Evolutionary conservation across 306 rosid species (phyloP).

Genomic region (Ochetophila trinervis): DNA sequence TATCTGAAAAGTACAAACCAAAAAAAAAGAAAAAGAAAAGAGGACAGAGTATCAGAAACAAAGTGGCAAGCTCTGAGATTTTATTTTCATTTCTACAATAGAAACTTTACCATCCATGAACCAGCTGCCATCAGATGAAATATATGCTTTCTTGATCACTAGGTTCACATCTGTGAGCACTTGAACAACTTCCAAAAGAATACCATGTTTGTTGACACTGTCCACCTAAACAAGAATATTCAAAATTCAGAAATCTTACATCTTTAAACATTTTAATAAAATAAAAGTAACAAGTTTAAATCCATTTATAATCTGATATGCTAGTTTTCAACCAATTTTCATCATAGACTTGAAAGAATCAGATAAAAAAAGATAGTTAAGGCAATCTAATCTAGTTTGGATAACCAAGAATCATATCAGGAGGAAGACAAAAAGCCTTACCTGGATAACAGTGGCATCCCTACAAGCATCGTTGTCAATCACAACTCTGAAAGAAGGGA

Average conservation of each 20-base stretch:
- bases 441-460: constrained; percentile 85
- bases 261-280: too few relatives aligned
- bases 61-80: background rate
- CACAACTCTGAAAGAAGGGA: constrained; percentile 69
- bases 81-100: background rate
- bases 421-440: constrained; percentile 20
- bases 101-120: constrained; percentile 87
- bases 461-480: constrained; percentile 73
- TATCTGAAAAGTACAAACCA: background rate
- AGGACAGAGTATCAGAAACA: constrained; percentile 16
- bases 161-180: constrained; percentile 87
- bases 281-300: background rate
- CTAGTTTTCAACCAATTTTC: constrained; percentile 9
- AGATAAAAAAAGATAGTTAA: constrained; percentile 1
- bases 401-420: background rate
- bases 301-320: background rate
- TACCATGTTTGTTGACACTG: constrained; percentile 89
- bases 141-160: constrained; percentile 71
- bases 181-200: constrained; percentile 84
- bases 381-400: background rate
- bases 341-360: too few relatives aligned
- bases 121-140: constrained; percentile 94
- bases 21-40: background rate
- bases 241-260: background rate
- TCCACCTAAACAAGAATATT: constrained; percentile 56